Conservation (phyloP, 768 basidiomycete genomes). For the Dacryopinax spathularia region DNA sequence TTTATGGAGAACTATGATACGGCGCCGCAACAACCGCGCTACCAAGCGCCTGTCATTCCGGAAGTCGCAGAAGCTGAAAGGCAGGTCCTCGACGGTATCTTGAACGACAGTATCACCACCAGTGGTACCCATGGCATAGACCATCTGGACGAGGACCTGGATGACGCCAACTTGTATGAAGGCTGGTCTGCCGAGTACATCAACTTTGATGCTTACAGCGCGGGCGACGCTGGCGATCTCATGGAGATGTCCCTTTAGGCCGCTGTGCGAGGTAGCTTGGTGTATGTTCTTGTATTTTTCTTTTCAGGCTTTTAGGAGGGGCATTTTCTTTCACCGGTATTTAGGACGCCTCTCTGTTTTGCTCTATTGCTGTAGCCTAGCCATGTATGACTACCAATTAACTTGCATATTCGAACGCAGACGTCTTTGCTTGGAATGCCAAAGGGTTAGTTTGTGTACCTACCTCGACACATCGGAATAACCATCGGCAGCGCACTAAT, state of each 20-base stretch:
- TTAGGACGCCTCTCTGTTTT: background rate
- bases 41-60: background rate
- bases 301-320: background rate
- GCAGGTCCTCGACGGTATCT: background rate
- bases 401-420: background rate
- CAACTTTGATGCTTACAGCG: background rate
- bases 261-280: background rate
- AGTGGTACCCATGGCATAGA: background rate
- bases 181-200: background rate
- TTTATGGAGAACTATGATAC: constrained; percentile 2
- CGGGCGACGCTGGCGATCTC: background rate
- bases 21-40: background rate
- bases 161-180: background rate
- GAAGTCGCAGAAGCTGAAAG: background rate
- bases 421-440: too few relatives aligned
- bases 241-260: background rate
- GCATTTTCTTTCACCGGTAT: background rate
- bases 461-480: background rate
- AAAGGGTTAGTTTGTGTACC: too few relatives aligned
- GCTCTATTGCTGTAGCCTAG: background rate
- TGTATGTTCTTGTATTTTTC: background rate
- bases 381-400: background rate
- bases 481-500: background rate
- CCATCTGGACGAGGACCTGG: background rate
- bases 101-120: background rate